Percentiles rank a stretch among this genome's conserved stretches.
These are phyloP conservation scores for Nicotiana otophora DNA, from an alignment of 257 asterid genomes.

Conservation along the genomic window DNA sequence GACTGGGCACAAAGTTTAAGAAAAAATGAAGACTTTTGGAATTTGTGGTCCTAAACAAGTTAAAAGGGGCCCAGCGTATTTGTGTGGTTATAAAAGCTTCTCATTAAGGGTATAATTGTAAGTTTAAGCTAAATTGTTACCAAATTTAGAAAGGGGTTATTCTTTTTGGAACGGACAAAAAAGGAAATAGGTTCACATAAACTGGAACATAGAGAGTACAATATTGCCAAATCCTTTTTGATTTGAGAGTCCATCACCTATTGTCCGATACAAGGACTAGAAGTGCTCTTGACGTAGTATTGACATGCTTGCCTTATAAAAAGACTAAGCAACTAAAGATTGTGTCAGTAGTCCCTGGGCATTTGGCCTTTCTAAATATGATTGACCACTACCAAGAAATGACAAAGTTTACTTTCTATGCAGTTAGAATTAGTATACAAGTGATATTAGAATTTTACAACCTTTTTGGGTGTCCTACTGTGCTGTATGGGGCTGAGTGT, in stretches of 20 bases:
- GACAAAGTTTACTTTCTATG: not conserved
- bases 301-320: not conserved
- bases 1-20: too few species aligned
- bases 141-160: too few species aligned
- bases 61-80: too few species aligned
- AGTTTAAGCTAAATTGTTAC: too few species aligned
- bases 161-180: too few species aligned
- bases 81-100: too few species aligned
- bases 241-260: not conserved
- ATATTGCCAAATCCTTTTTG: not conserved
- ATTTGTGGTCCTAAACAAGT: not conserved
- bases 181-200: too few species aligned
- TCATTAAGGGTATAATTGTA: too few species aligned
- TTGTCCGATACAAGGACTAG: not conserved
- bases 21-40: too few species aligned
- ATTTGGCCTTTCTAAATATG: not conserved
- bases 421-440: not conserved
- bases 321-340: not conserved
- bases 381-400: not conserved
- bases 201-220: not conserved
- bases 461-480: not conserved
- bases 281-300: not conserved
- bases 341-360: not conserved
- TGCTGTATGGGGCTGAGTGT: too few species aligned
- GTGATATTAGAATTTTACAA: not conserved